These are phyloP conservation scores for Silene coronaria DNA, from an alignment of 179 eudicot species.

Conservation along the genomic window DNA sequence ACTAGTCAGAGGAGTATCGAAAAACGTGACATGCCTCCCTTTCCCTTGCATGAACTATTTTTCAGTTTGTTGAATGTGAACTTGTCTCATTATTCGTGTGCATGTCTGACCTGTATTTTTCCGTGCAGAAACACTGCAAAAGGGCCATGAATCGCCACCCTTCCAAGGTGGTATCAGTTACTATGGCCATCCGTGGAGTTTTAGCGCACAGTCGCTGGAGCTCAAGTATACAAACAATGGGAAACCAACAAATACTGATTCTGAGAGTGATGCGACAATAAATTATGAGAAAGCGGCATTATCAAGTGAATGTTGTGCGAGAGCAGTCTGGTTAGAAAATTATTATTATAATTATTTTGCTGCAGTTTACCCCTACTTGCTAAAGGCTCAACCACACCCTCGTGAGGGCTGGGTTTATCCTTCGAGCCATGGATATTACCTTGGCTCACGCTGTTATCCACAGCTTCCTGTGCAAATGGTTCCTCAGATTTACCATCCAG, in stretches of 20 bases:
- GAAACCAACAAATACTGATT: slow-evolving; percentile 29
- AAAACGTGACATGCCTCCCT: not conserved
- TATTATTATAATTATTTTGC: slow-evolving; percentile 41
- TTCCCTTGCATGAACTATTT: not conserved
- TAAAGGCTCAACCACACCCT: slow-evolving; percentile 40
- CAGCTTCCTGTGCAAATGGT: slow-evolving; percentile 45
- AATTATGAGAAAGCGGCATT: slow-evolving; percentile 26
- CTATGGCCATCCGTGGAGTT: slow-evolving; percentile 36
- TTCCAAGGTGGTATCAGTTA: slow-evolving; percentile 44
- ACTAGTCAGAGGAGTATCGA: no score
- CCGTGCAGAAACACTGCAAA: slow-evolving; percentile 49
- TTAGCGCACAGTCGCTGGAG: slow-evolving; percentile 38
- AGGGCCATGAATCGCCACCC: slow-evolving; percentile 59
- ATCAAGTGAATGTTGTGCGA: slow-evolving; percentile 35
- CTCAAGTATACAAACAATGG: slow-evolving; percentile 31
- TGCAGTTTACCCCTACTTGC: slow-evolving; percentile 35
- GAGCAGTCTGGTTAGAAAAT: slow-evolving; percentile 31
- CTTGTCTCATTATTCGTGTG: not conserved
- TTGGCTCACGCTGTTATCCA: slow-evolving; percentile 38
- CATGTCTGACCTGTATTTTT: slow-evolving; percentile 17
- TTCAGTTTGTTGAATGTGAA: not conserved
- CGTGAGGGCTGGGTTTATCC: slow-evolving; percentile 48
- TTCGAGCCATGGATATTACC: slow-evolving; percentile 28
- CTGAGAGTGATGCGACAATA: slow-evolving; percentile 33
- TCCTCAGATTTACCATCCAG: slow-evolving; percentile 50